These are phyloP conservation scores for Flaveria brownii DNA, from an alignment of 129 eudicot genomes.

Conservation along the genomic window DNA sequence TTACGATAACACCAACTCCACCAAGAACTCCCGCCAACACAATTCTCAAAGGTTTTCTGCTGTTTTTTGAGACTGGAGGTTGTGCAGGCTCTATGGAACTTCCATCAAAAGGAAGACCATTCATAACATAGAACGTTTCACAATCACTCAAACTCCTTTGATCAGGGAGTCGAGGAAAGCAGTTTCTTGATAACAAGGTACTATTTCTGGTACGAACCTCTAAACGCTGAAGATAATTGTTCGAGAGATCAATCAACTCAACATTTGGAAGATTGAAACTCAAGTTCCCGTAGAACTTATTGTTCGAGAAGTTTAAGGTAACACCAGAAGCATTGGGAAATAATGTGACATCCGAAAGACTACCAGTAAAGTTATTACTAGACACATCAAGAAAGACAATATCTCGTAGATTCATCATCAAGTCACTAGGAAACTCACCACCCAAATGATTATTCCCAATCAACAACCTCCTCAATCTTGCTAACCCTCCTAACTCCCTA, in stretches of 20 bases:
- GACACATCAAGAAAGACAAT: constrained; percentile 47
- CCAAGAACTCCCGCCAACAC: constrained; percentile 68
- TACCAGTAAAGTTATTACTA: constrained; percentile 50
- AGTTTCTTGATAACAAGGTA: constrained; percentile 37
- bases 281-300: constrained; percentile 59
- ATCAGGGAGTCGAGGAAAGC: constrained; percentile 33
- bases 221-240: constrained; percentile 62
- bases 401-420: constrained; percentile 35
- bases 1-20: constrained; percentile 55
- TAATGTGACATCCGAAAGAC: constrained; percentile 33
- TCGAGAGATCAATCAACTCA: constrained; percentile 52
- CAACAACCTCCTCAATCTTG: constrained; percentile 42
- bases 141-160: constrained; percentile 58
- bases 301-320: constrained; percentile 59
- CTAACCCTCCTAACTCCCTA: constrained; percentile 39
- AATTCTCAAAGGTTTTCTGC: constrained; percentile 40
- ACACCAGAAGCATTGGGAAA: constrained; percentile 35
- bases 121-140: constrained; percentile 41
- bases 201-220: constrained; percentile 22
- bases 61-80: constrained; percentile 36
- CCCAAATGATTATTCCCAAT: constrained; percentile 45
- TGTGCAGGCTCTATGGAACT: constrained; percentile 21
- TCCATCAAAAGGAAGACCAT: constrained; percentile 35
- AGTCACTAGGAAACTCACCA: constrained; percentile 36
- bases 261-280: constrained; percentile 22